Evolutionary conservation across 2,329 filamentous ascomycete genomes (phyloP).

Genomic region (Aspergillus transmontanensis): DNA sequence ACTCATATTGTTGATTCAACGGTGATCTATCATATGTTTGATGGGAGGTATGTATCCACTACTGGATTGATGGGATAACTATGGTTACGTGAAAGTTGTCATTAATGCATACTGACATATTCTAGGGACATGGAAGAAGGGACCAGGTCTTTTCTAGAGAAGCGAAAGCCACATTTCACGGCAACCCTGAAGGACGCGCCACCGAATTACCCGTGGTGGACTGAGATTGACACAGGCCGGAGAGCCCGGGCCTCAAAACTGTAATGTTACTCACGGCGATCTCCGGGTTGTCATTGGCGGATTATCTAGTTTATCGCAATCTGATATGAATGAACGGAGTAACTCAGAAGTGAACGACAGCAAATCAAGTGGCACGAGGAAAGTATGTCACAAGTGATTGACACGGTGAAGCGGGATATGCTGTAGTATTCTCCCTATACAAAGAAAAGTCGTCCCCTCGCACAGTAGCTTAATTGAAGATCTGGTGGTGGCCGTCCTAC

Average conservation of each 20-base stretch:
- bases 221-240: slow-evolving; percentile 51
- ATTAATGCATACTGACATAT: slow-evolving; percentile 9
- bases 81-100: no score
- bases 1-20: slow-evolving; percentile 67
- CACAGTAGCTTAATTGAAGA: neutral
- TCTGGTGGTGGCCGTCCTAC: neutral
- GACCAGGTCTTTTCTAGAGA: slow-evolving; percentile 67
- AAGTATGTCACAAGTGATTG: neutral
- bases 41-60: slow-evolving; percentile 19
- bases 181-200: slow-evolving; percentile 64
- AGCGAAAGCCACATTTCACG: slow-evolving; percentile 63
- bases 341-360: no score
- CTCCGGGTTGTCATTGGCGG: no score
- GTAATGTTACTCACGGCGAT: neutral
- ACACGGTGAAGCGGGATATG: neutral
- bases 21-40: slow-evolving; percentile 43
- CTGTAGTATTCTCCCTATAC: neutral
- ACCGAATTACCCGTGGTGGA: slow-evolving; percentile 70
- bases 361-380: neutral
- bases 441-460: neutral
- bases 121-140: slow-evolving; percentile 66
- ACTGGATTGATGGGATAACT: no score
- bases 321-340: no score
- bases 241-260: slow-evolving; percentile 16
- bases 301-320: no score